Evolutionary conservation across 345 rosid species (phyloP), one percentile per base, ranked within the genome.

Genomic region (thale cress (Arabidopsis thaliana)): DNA sequence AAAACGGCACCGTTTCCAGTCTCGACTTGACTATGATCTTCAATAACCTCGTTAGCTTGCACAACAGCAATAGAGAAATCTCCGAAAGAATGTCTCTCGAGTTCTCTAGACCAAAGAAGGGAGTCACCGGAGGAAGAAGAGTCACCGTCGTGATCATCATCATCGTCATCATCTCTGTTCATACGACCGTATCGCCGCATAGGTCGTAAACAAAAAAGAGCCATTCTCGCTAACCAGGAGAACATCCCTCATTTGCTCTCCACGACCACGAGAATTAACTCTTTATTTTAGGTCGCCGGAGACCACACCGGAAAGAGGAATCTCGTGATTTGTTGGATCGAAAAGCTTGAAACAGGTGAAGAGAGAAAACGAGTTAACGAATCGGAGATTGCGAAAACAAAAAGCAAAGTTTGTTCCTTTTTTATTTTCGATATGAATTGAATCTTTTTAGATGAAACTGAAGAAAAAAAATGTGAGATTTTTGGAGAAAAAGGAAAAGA

Each of bases 171-270:
- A 82, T 90, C 96, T 84, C 72, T 86, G 89, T 66, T 89, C 98
- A 94, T 91, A 79, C 97, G 95, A 53, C 85, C 89, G 85, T 88
- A 91, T 58, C 78, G 81, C 48, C 92, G 76, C 67, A 87, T 74
- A 63, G 96, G 97, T 83, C 85, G 77, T 86, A 93, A 87, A 77
- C 97, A 94, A 44, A 88, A 87, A 77, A 83, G 78, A 61, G 87
- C 87, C 59, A 85, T 81, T 79, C 87, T 90, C 83, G 67, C 81
- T 67, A 94, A 37, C 95, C 95, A 90, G 72, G 93, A 87, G 73
- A 83, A 79, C 98, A 94, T 92, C 91, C 97, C 95, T 87, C 98
- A 94, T 94, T 91, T 87, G 92, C 87, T 65, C 76, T 51, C 53
- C 38, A 22, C 20, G 20, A 16, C 16, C 40, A 66, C 52, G 64